Evolutionary conservation across 2,329 filamentous ascomycete genomes (phyloP).

Genomic region (Talaromyces piceae): DNA sequence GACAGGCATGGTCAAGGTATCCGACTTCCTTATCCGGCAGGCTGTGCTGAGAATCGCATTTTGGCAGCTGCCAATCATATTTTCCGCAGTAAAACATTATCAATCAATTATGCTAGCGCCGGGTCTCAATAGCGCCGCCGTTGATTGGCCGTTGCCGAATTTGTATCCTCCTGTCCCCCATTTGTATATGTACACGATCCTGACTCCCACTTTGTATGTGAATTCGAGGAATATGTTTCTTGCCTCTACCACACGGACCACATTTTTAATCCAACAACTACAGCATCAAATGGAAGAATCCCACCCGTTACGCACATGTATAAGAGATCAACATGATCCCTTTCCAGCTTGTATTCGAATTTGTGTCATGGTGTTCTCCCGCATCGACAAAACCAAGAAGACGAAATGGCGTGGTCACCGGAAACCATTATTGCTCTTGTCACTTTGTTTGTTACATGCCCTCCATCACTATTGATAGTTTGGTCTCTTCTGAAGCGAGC

Average conservation of each 20-base stretch:
- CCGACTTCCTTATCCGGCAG: too few relatives aligned
- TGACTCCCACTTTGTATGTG: background rate
- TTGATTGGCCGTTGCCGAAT: background rate
- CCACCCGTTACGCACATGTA: too few relatives aligned
- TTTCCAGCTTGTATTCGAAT: background rate
- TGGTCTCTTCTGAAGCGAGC: background rate
- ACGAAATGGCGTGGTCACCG: constrained; percentile 3
- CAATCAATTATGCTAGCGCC: too few relatives aligned
- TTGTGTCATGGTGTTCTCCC: background rate
- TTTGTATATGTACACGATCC: too few relatives aligned
- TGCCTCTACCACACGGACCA: too few relatives aligned
- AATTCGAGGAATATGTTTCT: background rate
- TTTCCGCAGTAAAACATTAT: too few relatives aligned
- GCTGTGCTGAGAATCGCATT: too few relatives aligned
- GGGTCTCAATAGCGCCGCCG: background rate
- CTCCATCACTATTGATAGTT: constrained; percentile 2
- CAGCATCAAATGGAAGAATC: too few relatives aligned
- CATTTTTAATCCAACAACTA: too few relatives aligned
- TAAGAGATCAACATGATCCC: too few relatives aligned
- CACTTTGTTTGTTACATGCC: constrained; percentile 1
- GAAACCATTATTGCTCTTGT: constrained; percentile 5
- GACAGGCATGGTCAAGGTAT: too few relatives aligned
- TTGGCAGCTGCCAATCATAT: background rate
- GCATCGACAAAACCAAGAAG: background rate
- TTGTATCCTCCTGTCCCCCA: background rate